Percentiles rank a stretch among this genome's conserved stretches.
Conservation (phyloP, 176 grass and related monocot species). For the Oryza australiensis region DNA sequence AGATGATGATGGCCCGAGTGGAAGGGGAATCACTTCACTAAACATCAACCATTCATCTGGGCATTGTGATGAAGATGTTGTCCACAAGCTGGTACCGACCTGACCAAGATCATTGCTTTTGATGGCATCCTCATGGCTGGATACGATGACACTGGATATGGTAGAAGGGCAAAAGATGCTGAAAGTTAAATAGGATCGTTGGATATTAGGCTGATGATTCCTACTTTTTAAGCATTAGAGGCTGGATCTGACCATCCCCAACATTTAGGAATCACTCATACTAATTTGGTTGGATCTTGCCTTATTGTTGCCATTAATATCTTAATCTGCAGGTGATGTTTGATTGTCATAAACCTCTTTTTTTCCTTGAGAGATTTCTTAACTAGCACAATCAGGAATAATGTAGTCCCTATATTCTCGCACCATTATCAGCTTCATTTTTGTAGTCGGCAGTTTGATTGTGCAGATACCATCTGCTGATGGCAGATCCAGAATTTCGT, state of each 20-base stretch:
- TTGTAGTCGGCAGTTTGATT: background rate
- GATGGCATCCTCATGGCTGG: background rate
- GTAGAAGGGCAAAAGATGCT: background rate
- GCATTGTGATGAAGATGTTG: slow-evolving; percentile 4
- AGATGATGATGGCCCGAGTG: background rate
- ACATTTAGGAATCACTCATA: background rate
- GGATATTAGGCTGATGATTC: slow-evolving; percentile 18
- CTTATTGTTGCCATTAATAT: background rate
- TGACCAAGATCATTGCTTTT: background rate
- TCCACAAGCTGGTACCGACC: background rate
- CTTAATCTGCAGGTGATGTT: background rate
- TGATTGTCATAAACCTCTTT: background rate
- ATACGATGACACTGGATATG: slow-evolving; percentile 20
- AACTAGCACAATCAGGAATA: background rate
- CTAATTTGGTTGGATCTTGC: background rate
- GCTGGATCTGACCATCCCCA: background rate
- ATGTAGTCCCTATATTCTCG: background rate
- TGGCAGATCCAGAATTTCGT: background rate
- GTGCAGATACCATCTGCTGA: slow-evolving; percentile 3
- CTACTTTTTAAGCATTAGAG: slow-evolving; percentile 8
- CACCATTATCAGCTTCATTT: background rate
- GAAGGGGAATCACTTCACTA: background rate
- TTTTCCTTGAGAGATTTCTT: slow-evolving; percentile 5
- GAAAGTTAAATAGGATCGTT: background rate
- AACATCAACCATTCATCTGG: background rate